Evolutionary conservation across 2,329 filamentous ascomycete species (phyloP).

Genomic region (Fusarium equiseti): DNA sequence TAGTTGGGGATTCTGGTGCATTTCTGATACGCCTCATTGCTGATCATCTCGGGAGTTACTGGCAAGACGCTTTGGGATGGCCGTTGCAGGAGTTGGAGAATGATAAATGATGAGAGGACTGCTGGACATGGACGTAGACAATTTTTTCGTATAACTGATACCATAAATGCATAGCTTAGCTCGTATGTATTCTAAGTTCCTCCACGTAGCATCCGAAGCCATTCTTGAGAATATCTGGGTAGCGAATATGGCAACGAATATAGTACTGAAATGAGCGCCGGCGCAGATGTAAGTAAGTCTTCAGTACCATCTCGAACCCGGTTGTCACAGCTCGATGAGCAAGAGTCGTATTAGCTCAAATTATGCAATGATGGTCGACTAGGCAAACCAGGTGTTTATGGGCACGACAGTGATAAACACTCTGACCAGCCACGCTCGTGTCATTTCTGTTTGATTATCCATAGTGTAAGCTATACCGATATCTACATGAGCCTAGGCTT

Average conservation of each 20-base stretch:
- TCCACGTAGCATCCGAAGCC: background rate
- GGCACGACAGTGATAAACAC: background rate
- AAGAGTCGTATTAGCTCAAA: background rate
- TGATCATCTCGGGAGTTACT: conserved; percentile 50
- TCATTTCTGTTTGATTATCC: conserved; percentile 11
- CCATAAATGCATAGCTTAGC: background rate
- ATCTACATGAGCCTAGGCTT: conserved; percentile 26
- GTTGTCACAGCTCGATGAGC: background rate
- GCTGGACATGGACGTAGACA: no score
- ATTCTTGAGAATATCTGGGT: background rate
- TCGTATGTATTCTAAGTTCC: background rate
- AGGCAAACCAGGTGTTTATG: background rate
- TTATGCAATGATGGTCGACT: background rate
- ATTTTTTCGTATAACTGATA: background rate
- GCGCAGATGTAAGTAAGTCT: background rate
- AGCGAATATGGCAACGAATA: background rate
- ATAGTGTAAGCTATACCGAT: conserved; percentile 28
- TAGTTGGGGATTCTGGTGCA: conserved; percentile 52
- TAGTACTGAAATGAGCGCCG: background rate
- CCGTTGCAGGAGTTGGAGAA: conserved; percentile 49
- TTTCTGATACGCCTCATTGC: conserved; percentile 51
- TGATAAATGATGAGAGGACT: conserved; percentile 42
- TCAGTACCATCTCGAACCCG: background rate
- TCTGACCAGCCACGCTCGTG: background rate
- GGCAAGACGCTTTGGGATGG: conserved; percentile 52